Conservation (phyloP, 1,284 basidiomycete genomes). For the Lentinula novae-zelandiae region DNA sequence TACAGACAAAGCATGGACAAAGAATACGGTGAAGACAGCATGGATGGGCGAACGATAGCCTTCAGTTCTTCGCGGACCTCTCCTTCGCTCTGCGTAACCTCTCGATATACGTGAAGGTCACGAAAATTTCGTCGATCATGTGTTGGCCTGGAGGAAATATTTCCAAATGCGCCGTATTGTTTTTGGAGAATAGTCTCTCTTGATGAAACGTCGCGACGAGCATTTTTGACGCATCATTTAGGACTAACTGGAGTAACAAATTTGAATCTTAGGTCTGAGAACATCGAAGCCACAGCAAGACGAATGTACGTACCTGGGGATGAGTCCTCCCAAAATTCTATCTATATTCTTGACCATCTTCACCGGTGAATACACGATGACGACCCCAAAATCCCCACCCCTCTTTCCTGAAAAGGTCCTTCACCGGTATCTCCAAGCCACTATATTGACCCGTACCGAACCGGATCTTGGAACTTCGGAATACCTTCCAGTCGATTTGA, state of each 20-base stretch:
- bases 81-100: too few relatives aligned
- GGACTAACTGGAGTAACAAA: not conserved
- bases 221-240: not conserved
- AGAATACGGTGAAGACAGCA: too few relatives aligned
- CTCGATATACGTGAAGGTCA: too few relatives aligned
- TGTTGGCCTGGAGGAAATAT: too few relatives aligned
- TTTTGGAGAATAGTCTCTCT: not conserved
- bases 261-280: not conserved
- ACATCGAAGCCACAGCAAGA: not conserved
- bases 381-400: conserved; percentile 6
- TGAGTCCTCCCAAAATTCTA: conserved; percentile 25
- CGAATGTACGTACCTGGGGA: conserved; percentile 19
- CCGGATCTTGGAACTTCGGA: conserved; percentile 7
- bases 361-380: conserved; percentile 26
- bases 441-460: conserved; percentile 2
- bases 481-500: conserved; percentile 12
- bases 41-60: too few relatives aligned
- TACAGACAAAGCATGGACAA: too few relatives aligned
- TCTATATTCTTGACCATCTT: conserved; percentile 32
- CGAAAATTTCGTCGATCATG: too few relatives aligned
- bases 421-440: conserved; percentile 6
- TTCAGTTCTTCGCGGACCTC: too few relatives aligned
- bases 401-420: conserved; percentile 11
- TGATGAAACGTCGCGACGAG: conserved; percentile 5
- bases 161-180: not conserved